Evolutionary conservation across 805 yeast species (phyloP).

Genomic region (Saturnispora saitoi): DNA sequence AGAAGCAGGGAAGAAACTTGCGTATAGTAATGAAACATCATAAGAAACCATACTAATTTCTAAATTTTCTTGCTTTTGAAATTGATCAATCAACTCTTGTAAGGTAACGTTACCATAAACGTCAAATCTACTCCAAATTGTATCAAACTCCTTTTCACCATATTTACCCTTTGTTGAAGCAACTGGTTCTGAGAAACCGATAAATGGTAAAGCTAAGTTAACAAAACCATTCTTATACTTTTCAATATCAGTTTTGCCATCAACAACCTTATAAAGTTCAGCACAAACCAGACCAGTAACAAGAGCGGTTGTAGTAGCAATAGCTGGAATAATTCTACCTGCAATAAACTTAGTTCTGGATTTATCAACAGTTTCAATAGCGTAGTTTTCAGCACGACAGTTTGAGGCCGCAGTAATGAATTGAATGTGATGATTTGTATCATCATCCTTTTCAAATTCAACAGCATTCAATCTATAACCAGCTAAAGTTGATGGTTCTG

Average conservation of each 20-base stretch:
- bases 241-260: slow-evolving; percentile 65
- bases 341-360: slow-evolving; percentile 94
- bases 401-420: slow-evolving; percentile 94
- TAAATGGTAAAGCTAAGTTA: slow-evolving; percentile 88
- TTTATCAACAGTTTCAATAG: slow-evolving; percentile 80
- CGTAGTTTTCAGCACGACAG: slow-evolving; percentile 87
- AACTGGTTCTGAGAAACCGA: slow-evolving; percentile 95
- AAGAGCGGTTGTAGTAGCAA: slow-evolving; percentile 97
- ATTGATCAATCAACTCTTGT: slow-evolving; percentile 31
- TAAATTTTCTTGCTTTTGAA: slow-evolving; percentile 74
- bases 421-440: slow-evolving; percentile 91
- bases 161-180: slow-evolving; percentile 76
- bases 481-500: slow-evolving; percentile 80
- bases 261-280: slow-evolving; percentile 86
- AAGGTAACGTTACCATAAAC: slow-evolving; percentile 62
- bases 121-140: slow-evolving; percentile 93
- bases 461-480: slow-evolving; percentile 84
- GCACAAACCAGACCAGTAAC: slow-evolving; percentile 92
- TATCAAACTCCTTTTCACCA: slow-evolving; percentile 71
- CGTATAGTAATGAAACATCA: slow-evolving; percentile 83
- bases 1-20: slow-evolving; percentile 79
- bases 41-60: slow-evolving; percentile 86
- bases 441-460: slow-evolving; percentile 98
- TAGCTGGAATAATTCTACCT: slow-evolving; percentile 97
- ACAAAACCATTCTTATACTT: slow-evolving; percentile 88